A percentile compares a stretch with the other conserved stretches of the same genome.
These are phyloP conservation scores for Kernera saxatilis DNA, from an alignment of 345 rosid species.

Conservation along the genomic window DNA sequence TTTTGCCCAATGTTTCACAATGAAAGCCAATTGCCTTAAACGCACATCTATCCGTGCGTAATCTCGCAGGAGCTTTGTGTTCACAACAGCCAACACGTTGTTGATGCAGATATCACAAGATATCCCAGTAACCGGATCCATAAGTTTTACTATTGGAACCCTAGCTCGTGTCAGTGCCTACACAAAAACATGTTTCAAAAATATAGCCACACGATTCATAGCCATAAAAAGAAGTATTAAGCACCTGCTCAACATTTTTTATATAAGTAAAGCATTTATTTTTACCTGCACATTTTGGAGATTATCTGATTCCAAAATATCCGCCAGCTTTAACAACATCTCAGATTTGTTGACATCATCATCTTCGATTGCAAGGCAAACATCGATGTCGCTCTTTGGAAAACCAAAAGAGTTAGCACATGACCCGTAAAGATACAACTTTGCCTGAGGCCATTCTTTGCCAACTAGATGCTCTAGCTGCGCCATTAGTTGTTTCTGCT, in stretches of 20 bases:
- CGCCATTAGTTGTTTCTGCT: constrained; percentile 68
- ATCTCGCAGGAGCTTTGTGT: constrained; percentile 90
- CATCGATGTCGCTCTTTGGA: constrained; percentile 90
- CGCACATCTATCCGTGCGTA: constrained; percentile 80
- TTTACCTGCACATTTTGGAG: constrained; percentile 94
- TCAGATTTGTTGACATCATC: constrained; percentile 57
- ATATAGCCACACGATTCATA: background rate
- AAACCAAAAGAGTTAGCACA: constrained; percentile 96
- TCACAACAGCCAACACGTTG: constrained; percentile 90
- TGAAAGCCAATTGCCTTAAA: constrained; percentile 74
- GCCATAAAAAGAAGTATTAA: background rate
- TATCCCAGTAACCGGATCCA: constrained; percentile 89
- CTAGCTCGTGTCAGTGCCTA: constrained; percentile 92
- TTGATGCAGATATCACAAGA: constrained; percentile 96
- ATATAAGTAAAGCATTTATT: background rate
- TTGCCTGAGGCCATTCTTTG: constrained; percentile 91
- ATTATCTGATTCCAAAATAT: constrained; percentile 70
- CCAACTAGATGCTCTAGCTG: constrained; percentile 62
- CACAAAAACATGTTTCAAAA: background rate
- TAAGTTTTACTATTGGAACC: constrained; percentile 95
- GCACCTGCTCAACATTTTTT: background rate
- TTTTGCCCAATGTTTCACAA: constrained; percentile 98
- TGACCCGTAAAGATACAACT: constrained; percentile 81
- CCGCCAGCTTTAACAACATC: constrained; percentile 76
- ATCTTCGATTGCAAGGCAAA: constrained; percentile 72